Evolutionary conservation across 2,329 filamentous ascomycete genomes (phyloP), one percentile per base, ranked within the genome.

Genomic region (Geosmithia flava): DNA sequence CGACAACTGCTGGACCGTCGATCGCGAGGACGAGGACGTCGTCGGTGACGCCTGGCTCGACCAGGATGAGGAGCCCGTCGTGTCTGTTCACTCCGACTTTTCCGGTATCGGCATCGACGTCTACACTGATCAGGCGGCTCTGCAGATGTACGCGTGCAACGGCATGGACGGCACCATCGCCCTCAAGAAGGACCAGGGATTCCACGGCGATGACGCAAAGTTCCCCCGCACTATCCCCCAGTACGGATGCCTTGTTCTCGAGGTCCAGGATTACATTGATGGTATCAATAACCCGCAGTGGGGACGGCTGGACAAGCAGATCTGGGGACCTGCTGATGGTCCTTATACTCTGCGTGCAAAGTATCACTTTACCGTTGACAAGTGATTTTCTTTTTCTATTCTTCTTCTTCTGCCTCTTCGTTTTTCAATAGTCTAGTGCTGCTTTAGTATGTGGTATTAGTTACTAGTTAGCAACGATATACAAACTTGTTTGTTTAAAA

Each of bases 181-280:
- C 1, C 67, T 89, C 52, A 89, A 89, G 70, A 68, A 69, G 51
- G 83, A 79, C 0, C 85, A 89, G 62, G 85, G 85, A 16, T 67
- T 84, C 3, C 64, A 70, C 52, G 29, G 76, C 52, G 65, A 75
- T 51, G 53, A 75, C 51, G 53, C 65, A 2, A 65, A 68, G 30
- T 76, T 81, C 55, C 76, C 79, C 3, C 71, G 81, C 39, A 76
- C 76, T 7, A 83, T 88, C 23, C 74, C 78, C 49, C 62, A 90
- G 69, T 87, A 89, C 59, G 89, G 87, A 30, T 96, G 91, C 64
- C 60, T 95, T 23, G 91, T 95, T 45, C 76, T 96, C 64, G 91
- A 96, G 69, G 87, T 93, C 13, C 80, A 96, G 72, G 89, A 93
- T 63, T 96, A 81, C 78, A 95, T 96, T 59, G 90, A 95, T 61